Evolutionary conservation across 768 basidiomycete genomes (phyloP).

Genomic region (Panaeolus cyanescens): DNA sequence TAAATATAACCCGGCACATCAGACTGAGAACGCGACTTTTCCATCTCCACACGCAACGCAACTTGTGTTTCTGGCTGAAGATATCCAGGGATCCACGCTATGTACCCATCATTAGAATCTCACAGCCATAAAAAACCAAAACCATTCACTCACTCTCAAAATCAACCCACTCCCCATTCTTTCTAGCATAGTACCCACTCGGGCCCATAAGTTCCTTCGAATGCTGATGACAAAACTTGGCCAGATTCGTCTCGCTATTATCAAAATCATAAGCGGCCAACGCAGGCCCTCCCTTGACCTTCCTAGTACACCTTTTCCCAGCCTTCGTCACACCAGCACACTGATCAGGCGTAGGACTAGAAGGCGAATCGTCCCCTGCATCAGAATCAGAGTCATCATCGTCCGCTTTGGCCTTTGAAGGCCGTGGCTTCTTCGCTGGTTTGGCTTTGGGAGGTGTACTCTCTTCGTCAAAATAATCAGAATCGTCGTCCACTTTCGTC

Average conservation of each 20-base stretch:
- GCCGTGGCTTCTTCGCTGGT: constrained; percentile 8
- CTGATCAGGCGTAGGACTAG: constrained; percentile 34
- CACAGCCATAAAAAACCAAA: neutral
- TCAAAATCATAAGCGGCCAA: constrained; percentile 23
- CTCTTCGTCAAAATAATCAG: constrained; percentile 5
- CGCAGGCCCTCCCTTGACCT: constrained; percentile 46
- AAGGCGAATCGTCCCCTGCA: constrained; percentile 7
- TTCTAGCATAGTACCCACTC: constrained; percentile 59
- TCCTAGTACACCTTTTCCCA: constrained; percentile 61
- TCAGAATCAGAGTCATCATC: constrained; percentile 7
- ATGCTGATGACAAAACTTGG: constrained; percentile 70
- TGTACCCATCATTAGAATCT: constrained; percentile 10
- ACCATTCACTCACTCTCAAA: constrained; percentile 51
- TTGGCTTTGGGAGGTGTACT: constrained; percentile 4
- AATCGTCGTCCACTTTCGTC: constrained; percentile 5
- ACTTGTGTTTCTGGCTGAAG: constrained; percentile 61
- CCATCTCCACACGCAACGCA: constrained; percentile 49
- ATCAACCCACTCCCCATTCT: constrained; percentile 51
- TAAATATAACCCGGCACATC: constrained; percentile 83
- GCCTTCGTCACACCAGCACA: constrained; percentile 69
- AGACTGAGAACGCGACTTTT: constrained; percentile 47
- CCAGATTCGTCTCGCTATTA: constrained; percentile 31
- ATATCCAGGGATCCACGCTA: constrained; percentile 75
- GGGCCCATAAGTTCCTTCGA: constrained; percentile 51
- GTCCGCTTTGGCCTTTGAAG: constrained; percentile 9